Base-by-base conservation (phyloP, 331 rosid species). In the Stylosanthes scabra region DNA sequence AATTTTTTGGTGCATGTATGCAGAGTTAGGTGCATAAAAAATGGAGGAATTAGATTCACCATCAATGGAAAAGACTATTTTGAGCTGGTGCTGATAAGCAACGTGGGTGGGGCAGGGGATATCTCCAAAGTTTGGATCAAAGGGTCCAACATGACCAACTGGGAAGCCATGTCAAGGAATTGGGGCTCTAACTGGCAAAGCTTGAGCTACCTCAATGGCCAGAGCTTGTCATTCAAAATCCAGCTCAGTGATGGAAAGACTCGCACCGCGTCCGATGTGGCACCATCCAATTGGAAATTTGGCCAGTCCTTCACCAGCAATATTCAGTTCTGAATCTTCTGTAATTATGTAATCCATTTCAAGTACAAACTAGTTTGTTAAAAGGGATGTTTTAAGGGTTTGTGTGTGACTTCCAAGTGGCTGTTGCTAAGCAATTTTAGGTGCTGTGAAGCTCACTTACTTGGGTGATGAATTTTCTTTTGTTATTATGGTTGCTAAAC, bases 121-220 rank as follows among this genome's bases (percentile, higher is more conserved):
- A 83, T 87, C 9, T 88, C 86, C 0, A 7, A 16, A 3, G 88
- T 88, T 70, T 88, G 89, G 92, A 74, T 88, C 75, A 72, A 75
- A 83, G 89, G 89, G 61, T 85, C 86, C 15, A 85, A 74, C 62
- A 70, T 78, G 71, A 78, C 4, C 14, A 78, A 44, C 20, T 85
- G 89, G 89, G 88, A 83, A 76, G 0, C 82, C 47, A 85, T 88
- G 89, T 76, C 89, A 67, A 75, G 88, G 78, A 83, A 78, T 25
- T 83, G 92, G 92, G 89, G 89, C 2, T 49, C 42, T 25, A 87
- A 87, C 16, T 85, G 92, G 92, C 89, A 78, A 39, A 88, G 89
- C 80, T 71, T 54, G 10, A 68, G 76, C 47, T 85, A 78, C 79
- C 80, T 76, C 20, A 88, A 88, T 3, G 86, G 89, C 62, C 92